phyloP scores from a whole-genome alignment of 2,329 filamentous ascomycete genomes.

The Chaetomiaceae sp. region DNA sequence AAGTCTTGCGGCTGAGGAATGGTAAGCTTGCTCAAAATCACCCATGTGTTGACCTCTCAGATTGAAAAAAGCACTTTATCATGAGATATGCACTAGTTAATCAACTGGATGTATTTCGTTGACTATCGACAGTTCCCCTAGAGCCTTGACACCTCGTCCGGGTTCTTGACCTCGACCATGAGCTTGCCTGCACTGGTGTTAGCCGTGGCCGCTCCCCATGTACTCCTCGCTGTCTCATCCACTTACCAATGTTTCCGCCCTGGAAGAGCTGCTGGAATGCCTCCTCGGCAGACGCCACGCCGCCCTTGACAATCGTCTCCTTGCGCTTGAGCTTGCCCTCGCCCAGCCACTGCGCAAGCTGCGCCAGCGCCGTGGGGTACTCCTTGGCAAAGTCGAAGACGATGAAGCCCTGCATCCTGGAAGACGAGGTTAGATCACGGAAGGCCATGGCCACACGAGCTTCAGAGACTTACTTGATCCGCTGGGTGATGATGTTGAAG shows the following conservation, averaged over 20 bases:
- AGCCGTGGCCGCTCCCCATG: neutral
- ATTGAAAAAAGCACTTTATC: too few relatives aligned
- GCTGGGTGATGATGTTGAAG: conserved; percentile 33
- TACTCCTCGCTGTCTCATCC: too few relatives aligned
- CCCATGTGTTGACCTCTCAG: too few relatives aligned
- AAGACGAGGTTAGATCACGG: conserved; percentile 23
- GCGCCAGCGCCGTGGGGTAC: conserved; percentile 52
- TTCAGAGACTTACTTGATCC: conserved; percentile 43
- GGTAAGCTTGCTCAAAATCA: too few relatives aligned
- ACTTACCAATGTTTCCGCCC: conserved; percentile 62
- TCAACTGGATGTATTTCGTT: neutral
- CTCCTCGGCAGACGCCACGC: conserved; percentile 58
- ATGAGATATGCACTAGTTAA: too few relatives aligned
- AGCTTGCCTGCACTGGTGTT: conserved; percentile 22
- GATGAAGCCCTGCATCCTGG: conserved; percentile 64
- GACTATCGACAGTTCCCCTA: neutral
- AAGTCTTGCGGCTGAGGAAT: neutral
- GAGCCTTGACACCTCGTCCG: conserved; percentile 17
- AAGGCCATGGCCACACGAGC: neutral
- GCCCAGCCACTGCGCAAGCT: conserved; percentile 63
- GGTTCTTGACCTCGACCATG: conserved; percentile 27
- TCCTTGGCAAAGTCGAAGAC: conserved; percentile 62
- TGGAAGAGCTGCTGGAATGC: conserved; percentile 61
- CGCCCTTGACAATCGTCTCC: conserved; percentile 68
- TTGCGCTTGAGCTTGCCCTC: conserved; percentile 69